phyloP scores from a whole-genome alignment of 2,329 filamentous ascomycete species.

The Aspergillus viridinutans region DNA sequence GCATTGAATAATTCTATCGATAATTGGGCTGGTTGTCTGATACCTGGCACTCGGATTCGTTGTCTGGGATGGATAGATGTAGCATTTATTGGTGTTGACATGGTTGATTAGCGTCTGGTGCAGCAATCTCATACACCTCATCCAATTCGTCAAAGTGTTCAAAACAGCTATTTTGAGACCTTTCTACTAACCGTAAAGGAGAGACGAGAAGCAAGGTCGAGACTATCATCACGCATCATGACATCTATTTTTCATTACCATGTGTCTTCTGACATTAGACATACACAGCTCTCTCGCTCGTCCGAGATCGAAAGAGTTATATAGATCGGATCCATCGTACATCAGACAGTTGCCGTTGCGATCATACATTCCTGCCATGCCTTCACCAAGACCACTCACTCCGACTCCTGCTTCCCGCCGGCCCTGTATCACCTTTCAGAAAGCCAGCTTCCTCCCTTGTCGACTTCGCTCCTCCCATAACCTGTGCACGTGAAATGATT shows the following conservation, averaged over 20 bases:
- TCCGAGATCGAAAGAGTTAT: constrained; percentile 5
- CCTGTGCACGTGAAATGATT: background rate
- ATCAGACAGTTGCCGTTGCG: constrained; percentile 7
- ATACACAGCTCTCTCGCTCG: constrained; percentile 7
- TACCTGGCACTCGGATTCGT: background rate
- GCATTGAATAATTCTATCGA: constrained; percentile 17
- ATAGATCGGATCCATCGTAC: constrained; percentile 18
- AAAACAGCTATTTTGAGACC: background rate
- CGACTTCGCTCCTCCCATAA: background rate
- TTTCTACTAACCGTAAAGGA: background rate
- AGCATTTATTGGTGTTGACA: background rate
- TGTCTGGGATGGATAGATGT: background rate
- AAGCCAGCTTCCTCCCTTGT: background rate
- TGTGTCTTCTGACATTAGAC: constrained; percentile 10
- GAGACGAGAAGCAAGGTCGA: background rate
- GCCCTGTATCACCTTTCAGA: background rate
- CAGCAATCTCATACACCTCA: background rate
- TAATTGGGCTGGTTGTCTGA: background rate
- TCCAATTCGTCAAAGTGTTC: background rate
- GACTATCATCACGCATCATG: constrained; percentile 4
- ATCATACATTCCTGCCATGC: constrained; percentile 3
- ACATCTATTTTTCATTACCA: constrained; percentile 19
- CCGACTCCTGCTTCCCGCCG: background rate
- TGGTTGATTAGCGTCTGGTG: background rate
- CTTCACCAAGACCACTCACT: background rate